Evolutionary conservation across 2,329 filamentous ascomycete species (phyloP), one percentile per base, ranked within the genome.

Genomic region (Alternaria conjuncta): DNA sequence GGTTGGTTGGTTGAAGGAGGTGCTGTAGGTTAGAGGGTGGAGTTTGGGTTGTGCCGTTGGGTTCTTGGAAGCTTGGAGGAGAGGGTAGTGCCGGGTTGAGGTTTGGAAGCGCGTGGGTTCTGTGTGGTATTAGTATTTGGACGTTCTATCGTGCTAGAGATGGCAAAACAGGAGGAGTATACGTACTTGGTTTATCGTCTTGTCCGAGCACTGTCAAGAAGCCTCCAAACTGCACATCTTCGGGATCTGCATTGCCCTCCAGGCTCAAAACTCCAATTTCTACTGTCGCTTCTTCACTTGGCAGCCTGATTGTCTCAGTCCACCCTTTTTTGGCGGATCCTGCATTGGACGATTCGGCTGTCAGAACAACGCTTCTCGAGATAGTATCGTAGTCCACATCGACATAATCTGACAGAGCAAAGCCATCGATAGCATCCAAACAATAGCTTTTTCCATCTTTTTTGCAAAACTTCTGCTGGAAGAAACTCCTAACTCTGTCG

Each of bases 51-150:
- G 81, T 36, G 61, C 25, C n/a, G 60, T 53, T 47, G 61, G 13
- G 47, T 54, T 60, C 6, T 57, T 18, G 0, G 65, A 61, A 13
- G 60, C 26, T 4, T 53, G 32, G 23, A 71, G 78, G 13, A 87
- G 81, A 12, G 86, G 83, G 70, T 91, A 88, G 79, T 97, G 94
- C 0, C 94, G 89, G 69, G 97, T 96, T 23, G 91, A 89, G 70
- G 97, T 96, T 46, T 92, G 89, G 82, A 98, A 97, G 49, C 95
- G 83, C 0, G 92, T 92, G 2, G 92, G 86, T 43, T 91, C 91
- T 87, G 68, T 64, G 21, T 23, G 5, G 21, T 23, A 23, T 23
- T 23, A 23, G 21, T 23, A 23, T 23, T 23, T 5, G 21, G 21
- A 23, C 21, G 6, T 23, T 23, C 21, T 23, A 23, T 23, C 21